phyloP scores from a whole-genome alignment of 2,329 filamentous ascomycete genomes.

The Cordyceps tenuipes region DNA sequence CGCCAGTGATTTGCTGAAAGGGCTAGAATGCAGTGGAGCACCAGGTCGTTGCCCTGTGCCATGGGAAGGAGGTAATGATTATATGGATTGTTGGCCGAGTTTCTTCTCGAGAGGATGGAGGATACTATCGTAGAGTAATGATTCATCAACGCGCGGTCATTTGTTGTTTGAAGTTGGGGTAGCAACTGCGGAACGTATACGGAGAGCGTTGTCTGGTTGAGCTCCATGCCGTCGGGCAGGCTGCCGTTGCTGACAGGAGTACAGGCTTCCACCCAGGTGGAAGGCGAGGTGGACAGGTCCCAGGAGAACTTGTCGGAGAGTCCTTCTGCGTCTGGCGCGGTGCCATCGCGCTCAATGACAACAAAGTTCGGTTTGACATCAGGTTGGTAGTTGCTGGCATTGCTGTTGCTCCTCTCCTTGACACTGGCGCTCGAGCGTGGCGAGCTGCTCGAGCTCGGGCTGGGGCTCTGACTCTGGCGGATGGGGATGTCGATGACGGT shows the following conservation, averaged over 20 bases:
- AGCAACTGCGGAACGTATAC: conserved; percentile 23
- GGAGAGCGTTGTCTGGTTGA: conserved; percentile 16
- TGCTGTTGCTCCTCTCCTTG: conserved; percentile 14
- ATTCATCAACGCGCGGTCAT: conserved; percentile 26
- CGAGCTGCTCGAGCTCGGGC: not conserved
- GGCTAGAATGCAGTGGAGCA: conserved; percentile 26
- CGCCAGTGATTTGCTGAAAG: conserved; percentile 28
- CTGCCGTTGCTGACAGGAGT: conserved; percentile 20
- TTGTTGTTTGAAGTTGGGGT: conserved; percentile 21
- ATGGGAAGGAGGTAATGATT: conserved; percentile 25
- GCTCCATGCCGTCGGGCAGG: conserved; percentile 18
- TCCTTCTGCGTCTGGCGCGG: conserved; percentile 11
- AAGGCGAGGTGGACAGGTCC: conserved; percentile 17
- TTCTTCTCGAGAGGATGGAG: conserved; percentile 24
- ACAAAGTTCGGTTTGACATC: not conserved
- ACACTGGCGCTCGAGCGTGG: conserved; percentile 13
- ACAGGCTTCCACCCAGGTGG: conserved; percentile 18
- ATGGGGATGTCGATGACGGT: conserved; percentile 17
- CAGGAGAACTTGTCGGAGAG: conserved; percentile 18
- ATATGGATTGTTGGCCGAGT: conserved; percentile 23
- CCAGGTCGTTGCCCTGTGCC: conserved; percentile 24
- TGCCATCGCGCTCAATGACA: not conserved
- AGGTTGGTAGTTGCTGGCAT: conserved; percentile 13
- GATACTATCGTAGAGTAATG: conserved; percentile 28
- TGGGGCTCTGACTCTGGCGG: conserved; percentile 17